phyloP scores from a whole-genome alignment of 1,284 basidiomycete genomes.

The Cutaneotrichosporon cutaneum region DNA sequence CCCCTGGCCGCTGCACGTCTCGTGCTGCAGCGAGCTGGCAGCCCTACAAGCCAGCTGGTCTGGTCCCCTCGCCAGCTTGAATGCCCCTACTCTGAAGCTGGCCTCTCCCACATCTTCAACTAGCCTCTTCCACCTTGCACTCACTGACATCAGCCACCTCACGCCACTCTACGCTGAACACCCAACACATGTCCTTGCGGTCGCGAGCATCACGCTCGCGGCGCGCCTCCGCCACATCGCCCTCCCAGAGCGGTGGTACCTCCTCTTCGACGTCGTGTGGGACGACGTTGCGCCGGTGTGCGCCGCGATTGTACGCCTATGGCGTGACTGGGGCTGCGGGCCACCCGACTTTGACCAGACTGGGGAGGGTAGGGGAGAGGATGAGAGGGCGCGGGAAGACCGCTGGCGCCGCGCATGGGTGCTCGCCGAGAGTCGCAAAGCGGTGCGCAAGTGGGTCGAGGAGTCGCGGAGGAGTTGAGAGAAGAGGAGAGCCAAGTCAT shows the following conservation, averaged over 20 bases:
- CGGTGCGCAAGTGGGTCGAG: constrained; percentile 55
- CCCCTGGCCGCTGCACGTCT: neutral
- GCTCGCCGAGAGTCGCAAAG: constrained; percentile 51
- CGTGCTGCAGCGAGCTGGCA: too few species aligned
- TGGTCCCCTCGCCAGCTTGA: too few species aligned
- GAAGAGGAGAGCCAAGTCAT: constrained; percentile 16
- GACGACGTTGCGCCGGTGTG: constrained; percentile 79
- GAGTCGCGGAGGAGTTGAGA: constrained; percentile 55
- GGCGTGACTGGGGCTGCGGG: constrained; percentile 42
- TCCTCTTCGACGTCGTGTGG: constrained; percentile 79
- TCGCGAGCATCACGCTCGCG: constrained; percentile 76
- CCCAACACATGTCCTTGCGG: constrained; percentile 81
- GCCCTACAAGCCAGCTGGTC: too few species aligned
- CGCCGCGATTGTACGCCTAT: constrained; percentile 75
- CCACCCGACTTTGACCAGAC: constrained; percentile 40
- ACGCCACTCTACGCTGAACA: constrained; percentile 87
- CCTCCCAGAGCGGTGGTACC: constrained; percentile 80
- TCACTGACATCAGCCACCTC: constrained; percentile 64
- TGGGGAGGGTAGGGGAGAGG: constrained; percentile 43
- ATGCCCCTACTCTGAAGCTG: too few species aligned
- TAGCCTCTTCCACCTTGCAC: neutral
- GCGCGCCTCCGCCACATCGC: constrained; percentile 67
- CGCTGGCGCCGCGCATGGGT: constrained; percentile 61
- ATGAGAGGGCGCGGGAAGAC: constrained; percentile 52
- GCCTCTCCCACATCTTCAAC: too few species aligned